A percentile compares a stretch with the other conserved stretches of the same genome.
These are phyloP conservation scores for Talaromyces sp. DNA, from an alignment of 2,329 filamentous ascomycete genomes.

Conservation along the genomic window DNA sequence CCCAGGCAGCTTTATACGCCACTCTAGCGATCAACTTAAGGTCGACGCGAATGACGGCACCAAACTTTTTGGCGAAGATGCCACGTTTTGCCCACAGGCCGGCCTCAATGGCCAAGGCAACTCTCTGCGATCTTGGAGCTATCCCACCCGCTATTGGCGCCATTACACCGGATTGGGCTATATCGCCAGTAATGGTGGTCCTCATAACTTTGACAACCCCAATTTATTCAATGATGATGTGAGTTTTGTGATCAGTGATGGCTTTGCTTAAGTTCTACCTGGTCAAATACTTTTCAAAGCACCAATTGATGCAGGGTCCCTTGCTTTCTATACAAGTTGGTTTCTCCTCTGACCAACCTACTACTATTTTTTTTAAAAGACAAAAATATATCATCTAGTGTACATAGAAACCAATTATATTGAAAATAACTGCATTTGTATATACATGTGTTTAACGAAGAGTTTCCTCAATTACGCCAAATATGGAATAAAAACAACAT, in stretches of 20 bases:
- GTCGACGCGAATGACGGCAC: slow-evolving; percentile 49
- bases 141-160: slow-evolving; percentile 55
- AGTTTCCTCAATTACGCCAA: no score
- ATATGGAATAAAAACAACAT: no score
- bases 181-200: slow-evolving; percentile 51
- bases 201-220: slow-evolving; percentile 50
- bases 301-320: no score
- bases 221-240: slow-evolving; percentile 50
- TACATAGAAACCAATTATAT: no score
- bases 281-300: no score
- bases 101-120: slow-evolving; percentile 49
- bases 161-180: slow-evolving; percentile 49
- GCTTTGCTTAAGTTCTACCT: slow-evolving; percentile 36
- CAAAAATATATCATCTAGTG: no score
- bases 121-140: slow-evolving; percentile 55
- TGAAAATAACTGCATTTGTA: no score
- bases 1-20: slow-evolving; percentile 55
- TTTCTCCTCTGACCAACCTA: no score
- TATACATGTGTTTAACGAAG: no score
- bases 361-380: no score
- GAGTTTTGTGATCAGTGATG: slow-evolving; percentile 44
- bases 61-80: slow-evolving; percentile 56
- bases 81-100: slow-evolving; percentile 56
- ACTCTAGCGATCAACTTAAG: slow-evolving; percentile 49
- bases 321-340: no score